A percentile compares a stretch with the other conserved stretches of the same genome.
Conservation (phyloP, 176 grass and related monocot genomes). For the Guadua angustifolia region DNA sequence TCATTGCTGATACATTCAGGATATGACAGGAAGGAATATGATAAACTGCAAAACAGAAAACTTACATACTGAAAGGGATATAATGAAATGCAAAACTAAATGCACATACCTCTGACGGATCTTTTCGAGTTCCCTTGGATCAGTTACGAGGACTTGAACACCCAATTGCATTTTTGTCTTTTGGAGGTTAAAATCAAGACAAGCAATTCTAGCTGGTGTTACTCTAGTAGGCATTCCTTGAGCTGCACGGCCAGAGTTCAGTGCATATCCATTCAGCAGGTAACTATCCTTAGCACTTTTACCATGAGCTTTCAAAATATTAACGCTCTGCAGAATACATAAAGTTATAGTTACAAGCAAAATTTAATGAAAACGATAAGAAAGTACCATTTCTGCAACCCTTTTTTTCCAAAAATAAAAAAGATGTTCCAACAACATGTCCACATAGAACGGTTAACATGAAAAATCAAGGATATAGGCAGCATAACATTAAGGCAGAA, state of each 20-base stretch:
- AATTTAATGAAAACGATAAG: background rate
- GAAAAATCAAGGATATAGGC: background rate
- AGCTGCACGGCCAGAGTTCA: constrained; percentile 85
- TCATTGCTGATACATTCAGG: background rate
- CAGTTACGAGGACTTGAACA: constrained; percentile 85
- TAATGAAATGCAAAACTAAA: background rate
- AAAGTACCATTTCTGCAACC: background rate
- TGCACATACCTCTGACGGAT: constrained; percentile 70
- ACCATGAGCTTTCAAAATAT: constrained; percentile 92
- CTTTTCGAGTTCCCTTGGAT: constrained; percentile 92
- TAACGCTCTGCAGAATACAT: constrained; percentile 66
- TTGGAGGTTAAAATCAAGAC: constrained; percentile 93
- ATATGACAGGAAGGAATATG: background rate
- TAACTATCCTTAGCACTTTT: constrained; percentile 82
- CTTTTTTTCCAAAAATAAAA: background rate
- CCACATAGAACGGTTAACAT: background rate
- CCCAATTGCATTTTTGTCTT: constrained; percentile 98
- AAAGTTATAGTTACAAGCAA: constrained; percentile 18
- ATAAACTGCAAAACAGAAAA: background rate
- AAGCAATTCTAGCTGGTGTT: constrained; percentile 77
- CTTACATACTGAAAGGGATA: background rate
- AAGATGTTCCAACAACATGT: background rate
- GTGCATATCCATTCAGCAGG: constrained; percentile 82
- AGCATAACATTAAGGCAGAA: background rate
- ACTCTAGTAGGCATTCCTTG: constrained; percentile 93